A percentile compares a stretch with the other conserved stretches of the same genome.
These are phyloP conservation scores for Groenewaldozyma salmanticensis DNA, from an alignment of 805 yeast species.

Conservation along the genomic window DNA sequence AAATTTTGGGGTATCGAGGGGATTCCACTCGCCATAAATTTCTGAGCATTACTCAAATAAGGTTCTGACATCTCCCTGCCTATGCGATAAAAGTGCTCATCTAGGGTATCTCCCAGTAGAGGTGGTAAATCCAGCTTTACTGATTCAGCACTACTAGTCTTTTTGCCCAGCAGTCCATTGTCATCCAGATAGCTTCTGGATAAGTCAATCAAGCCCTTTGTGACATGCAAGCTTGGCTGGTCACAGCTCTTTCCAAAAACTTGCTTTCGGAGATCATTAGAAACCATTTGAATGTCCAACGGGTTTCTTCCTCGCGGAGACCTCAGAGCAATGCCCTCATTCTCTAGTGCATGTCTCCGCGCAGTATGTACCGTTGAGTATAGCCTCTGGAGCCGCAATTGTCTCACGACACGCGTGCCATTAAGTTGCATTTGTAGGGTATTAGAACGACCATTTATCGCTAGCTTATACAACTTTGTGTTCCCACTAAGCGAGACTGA, in stretches of 20 bases:
- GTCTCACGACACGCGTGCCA: too few species aligned
- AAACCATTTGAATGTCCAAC: conserved; percentile 25
- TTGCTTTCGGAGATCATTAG: conserved; percentile 13
- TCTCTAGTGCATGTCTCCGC: neutral
- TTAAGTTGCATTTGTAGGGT: too few species aligned
- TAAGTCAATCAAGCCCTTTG: conserved; percentile 37
- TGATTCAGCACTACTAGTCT: conserved; percentile 53
- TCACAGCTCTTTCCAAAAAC: conserved; percentile 17
- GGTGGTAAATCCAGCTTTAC: conserved; percentile 45
- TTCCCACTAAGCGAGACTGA: too few species aligned
- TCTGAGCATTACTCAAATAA: conserved; percentile 43
- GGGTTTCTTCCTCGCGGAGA: conserved; percentile 16
- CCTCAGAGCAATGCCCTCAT: neutral
- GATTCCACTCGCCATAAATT: conserved; percentile 32
- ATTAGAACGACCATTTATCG: too few species aligned
- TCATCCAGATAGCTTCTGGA: conserved; percentile 49
- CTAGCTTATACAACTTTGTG: too few species aligned
- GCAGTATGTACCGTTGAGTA: neutral
- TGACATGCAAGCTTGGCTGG: conserved; percentile 18
- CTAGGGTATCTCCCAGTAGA: conserved; percentile 61
- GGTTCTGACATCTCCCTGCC: conserved; percentile 54
- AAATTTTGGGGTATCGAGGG: conserved; percentile 35
- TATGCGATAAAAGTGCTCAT: conserved; percentile 69
- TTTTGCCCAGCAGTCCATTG: conserved; percentile 67
- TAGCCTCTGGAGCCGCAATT: neutral